phyloP scores from a whole-genome alignment of 1,284 basidiomycete species.

The Ustanciosporium gigantosporum region DNA sequence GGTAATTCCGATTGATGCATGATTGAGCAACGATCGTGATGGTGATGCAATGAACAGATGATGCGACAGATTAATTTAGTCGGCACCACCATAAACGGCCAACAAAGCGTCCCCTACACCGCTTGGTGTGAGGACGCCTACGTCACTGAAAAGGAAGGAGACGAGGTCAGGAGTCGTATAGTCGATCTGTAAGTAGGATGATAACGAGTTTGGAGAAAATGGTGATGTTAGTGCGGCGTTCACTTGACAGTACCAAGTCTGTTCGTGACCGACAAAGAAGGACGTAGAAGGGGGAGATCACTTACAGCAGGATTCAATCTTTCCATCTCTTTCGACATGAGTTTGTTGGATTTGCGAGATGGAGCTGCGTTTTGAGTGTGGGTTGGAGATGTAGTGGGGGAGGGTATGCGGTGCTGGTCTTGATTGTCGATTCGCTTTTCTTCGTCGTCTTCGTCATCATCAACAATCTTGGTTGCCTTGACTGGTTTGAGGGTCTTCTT shows the following conservation, averaged over 20 bases:
- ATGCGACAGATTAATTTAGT: too few species aligned
- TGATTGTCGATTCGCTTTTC: too few species aligned
- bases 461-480: not conserved
- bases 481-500: not conserved
- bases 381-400: not conserved
- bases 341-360: too few species aligned
- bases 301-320: conserved; percentile 44
- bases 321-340: conserved; percentile 52
- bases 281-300: not conserved
- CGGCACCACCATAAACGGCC: conserved; percentile 71
- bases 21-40: too few species aligned
- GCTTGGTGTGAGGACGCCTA: conserved; percentile 86
- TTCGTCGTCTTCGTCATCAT: not conserved
- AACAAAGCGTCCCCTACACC: conserved; percentile 88
- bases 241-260: too few species aligned
- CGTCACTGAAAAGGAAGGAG: conserved; percentile 85
- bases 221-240: not conserved
- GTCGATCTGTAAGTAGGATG: conserved; percentile 41
- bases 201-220: too few species aligned
- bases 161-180: conserved; percentile 73
- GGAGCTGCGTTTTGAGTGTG: not conserved
- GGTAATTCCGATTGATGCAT: too few species aligned
- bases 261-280: too few species aligned
- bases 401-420: too few species aligned
- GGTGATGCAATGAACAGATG: too few species aligned